Base-by-base conservation (phyloP, 768 basidiomycete genomes). In the Lactarius pseudohatsudake region DNA sequence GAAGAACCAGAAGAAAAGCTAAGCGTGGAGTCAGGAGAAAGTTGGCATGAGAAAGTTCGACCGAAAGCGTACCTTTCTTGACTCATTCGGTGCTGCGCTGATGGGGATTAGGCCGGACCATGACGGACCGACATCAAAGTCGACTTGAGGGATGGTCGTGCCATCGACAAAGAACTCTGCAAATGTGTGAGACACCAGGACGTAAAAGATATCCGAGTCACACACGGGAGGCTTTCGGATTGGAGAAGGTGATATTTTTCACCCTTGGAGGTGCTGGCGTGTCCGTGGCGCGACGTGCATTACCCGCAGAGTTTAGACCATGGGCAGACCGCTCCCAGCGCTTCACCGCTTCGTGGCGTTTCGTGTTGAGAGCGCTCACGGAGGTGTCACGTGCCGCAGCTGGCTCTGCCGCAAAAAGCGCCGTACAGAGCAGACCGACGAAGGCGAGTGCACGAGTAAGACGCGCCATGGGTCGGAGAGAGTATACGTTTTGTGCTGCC, bases 1-100 rank as follows among this genome's bases (percentile, higher is more conserved):
- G 79, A 90, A 91, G 77, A 90, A 89, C 90, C 90, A 92, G 78
- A 92, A 92, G 79, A 88, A 92, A 20, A 91, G 81, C 88, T 91
- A 53, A 40, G 15, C 1, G n/a, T 15, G 28, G 20, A 58, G 41
- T 60, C 30, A 64, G 62, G 26, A 45, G 11, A 36, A 47, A 10
- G 3, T 57, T 26, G 50, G 22, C 34, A 40, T 47, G 58, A 32
- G 10, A 32, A 34, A 15, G 11, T 9, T 28, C 20, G 40, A 59
- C 22, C 1, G n/a, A 9, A 53, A 68, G 76, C 65, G 78, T 22
- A 87, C 88, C 82, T 91, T 80, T 53, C 89, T 82, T 9, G 87
- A 88, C 76, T 92, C 90, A 54, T 88, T 79, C 15, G 80, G 50
- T 8, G 80, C 76, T 38, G 75, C 72, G 67, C 88, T 90, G 59